These are phyloP conservation scores for Gymnopilus junonius DNA, from an alignment of 768 basidiomycete species.

Conservation along the genomic window DNA sequence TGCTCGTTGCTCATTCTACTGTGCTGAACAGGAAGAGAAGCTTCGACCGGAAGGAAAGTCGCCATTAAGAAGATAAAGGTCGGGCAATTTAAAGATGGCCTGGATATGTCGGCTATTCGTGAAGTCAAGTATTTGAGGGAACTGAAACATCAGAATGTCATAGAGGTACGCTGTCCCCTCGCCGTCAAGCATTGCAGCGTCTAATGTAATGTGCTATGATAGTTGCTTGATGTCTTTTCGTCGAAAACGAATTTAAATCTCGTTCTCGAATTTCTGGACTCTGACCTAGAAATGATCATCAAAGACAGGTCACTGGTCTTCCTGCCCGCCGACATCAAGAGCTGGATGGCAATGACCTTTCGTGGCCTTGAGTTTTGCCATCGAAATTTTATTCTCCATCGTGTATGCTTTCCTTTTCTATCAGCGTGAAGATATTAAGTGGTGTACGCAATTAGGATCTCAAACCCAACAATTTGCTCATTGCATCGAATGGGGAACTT, in stretches of 20 bases:
- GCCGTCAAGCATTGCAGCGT: neutral
- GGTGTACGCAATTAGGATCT: slow-evolving; percentile 90
- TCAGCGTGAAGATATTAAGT: neutral
- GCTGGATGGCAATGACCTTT: slow-evolving; percentile 99
- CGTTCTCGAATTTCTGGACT: slow-evolving; percentile 95
- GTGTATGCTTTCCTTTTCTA: slow-evolving; percentile 52
- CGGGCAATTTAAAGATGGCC: slow-evolving; percentile 96
- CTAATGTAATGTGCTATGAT: neutral
- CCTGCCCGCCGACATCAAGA: slow-evolving; percentile 95
- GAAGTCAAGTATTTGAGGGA: slow-evolving; percentile 98
- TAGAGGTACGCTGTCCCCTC: slow-evolving; percentile 63
- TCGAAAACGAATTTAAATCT: slow-evolving; percentile 96
- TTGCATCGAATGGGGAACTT: slow-evolving; percentile 87
- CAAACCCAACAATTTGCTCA: slow-evolving; percentile 97
- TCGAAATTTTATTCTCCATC: slow-evolving; percentile 89
- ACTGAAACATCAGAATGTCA: slow-evolving; percentile 87
- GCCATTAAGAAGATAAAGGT: slow-evolving; percentile 99
- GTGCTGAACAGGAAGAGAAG: slow-evolving; percentile 62
- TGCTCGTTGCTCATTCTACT: neutral
- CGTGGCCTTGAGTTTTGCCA: slow-evolving; percentile 99
- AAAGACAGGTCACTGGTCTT: slow-evolving; percentile 93
- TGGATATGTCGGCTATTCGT: slow-evolving; percentile 98
- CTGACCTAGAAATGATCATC: slow-evolving; percentile 96
- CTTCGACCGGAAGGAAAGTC: slow-evolving; percentile 76
- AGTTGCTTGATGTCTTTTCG: slow-evolving; percentile 97